phyloP scores from a whole-genome alignment of 495 filamentous ascomycete species.

The Thozetella sp. region DNA sequence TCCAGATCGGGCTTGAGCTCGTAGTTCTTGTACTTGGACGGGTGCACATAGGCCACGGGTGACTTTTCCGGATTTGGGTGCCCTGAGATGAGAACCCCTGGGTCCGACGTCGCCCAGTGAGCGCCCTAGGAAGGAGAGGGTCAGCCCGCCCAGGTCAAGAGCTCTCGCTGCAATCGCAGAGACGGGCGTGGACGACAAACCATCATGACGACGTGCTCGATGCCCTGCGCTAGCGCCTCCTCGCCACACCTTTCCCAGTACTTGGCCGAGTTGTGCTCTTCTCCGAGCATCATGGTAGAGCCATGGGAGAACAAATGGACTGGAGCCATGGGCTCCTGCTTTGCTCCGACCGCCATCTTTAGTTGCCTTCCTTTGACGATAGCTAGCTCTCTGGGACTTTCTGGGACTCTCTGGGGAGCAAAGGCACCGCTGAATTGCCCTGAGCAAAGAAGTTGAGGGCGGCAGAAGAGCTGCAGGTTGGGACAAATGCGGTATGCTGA shows the following conservation, averaged over 20 bases:
- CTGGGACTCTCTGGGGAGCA: too few relatives aligned
- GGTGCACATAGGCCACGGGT: slow-evolving; percentile 61
- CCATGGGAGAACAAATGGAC: slow-evolving; percentile 72
- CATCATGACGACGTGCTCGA: slow-evolving; percentile 66
- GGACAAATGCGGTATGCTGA: too few relatives aligned
- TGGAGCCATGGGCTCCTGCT: slow-evolving; percentile 35
- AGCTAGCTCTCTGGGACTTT: too few relatives aligned
- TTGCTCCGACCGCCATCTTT: slow-evolving; percentile 1
- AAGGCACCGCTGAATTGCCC: too few relatives aligned
- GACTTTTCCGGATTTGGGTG: slow-evolving; percentile 57
- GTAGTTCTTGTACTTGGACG: slow-evolving; percentile 59
- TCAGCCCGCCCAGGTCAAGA: too few relatives aligned
- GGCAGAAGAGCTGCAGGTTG: too few relatives aligned
- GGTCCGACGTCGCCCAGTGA: slow-evolving; percentile 55
- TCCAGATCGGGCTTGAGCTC: slow-evolving; percentile 54
- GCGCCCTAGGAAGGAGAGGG: slow-evolving; percentile 45
- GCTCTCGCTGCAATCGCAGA: too few relatives aligned
- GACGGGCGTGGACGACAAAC: slow-evolving; percentile 24
- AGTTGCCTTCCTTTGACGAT: neutral
- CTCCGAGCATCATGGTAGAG: slow-evolving; percentile 69
- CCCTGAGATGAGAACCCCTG: slow-evolving; percentile 54
- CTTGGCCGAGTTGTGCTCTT: slow-evolving; percentile 54
- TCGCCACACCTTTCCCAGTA: slow-evolving; percentile 67
- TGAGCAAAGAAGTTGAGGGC: too few relatives aligned
- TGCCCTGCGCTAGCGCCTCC: slow-evolving; percentile 52